phyloP scores from a whole-genome alignment of 805 yeast species.

The Saturnispora galanensis region DNA sequence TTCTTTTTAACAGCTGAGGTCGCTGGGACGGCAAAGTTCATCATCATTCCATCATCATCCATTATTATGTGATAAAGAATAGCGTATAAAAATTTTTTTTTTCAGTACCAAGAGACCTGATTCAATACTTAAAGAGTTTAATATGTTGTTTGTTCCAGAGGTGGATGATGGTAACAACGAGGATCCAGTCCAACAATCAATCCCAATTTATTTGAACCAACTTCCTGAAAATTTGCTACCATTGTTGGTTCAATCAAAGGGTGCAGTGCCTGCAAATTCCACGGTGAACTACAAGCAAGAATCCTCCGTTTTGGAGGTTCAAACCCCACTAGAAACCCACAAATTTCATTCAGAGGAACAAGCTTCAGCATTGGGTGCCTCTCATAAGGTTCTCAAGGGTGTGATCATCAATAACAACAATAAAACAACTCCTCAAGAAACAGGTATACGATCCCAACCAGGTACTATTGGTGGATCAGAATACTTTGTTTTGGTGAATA shows the following conservation, averaged over 20 bases:
- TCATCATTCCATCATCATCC: constrained; percentile 58
- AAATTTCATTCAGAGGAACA: constrained; percentile 59
- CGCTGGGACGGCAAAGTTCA: constrained; percentile 51
- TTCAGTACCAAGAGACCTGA: neutral
- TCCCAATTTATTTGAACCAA: constrained; percentile 42
- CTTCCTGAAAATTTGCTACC: constrained; percentile 22
- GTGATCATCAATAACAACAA: constrained; percentile 42
- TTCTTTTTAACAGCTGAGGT: constrained; percentile 14
- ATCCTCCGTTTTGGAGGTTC: constrained; percentile 61
- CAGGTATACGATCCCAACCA: constrained; percentile 13
- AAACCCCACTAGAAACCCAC: constrained; percentile 60
- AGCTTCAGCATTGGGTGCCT: constrained; percentile 46
- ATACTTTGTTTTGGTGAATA: constrained; percentile 32
- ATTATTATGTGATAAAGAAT: constrained; percentile 1
- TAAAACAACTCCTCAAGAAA: neutral
- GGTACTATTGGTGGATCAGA: constrained; percentile 15
- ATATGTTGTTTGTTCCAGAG: constrained; percentile 13
- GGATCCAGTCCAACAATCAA: constrained; percentile 45
- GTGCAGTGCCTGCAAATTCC: constrained; percentile 37
- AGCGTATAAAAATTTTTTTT: neutral
- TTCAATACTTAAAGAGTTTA: neutral
- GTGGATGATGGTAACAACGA: constrained; percentile 13
- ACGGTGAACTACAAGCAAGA: constrained; percentile 39
- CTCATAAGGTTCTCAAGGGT: constrained; percentile 59
- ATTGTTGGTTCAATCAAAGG: constrained; percentile 42